A percentile compares a stretch with the other conserved stretches of the same genome.
These are phyloP conservation scores for Asterionellopsis glacialis DNA, from an alignment of 108 stramenopile species.

Conservation along the genomic window DNA sequence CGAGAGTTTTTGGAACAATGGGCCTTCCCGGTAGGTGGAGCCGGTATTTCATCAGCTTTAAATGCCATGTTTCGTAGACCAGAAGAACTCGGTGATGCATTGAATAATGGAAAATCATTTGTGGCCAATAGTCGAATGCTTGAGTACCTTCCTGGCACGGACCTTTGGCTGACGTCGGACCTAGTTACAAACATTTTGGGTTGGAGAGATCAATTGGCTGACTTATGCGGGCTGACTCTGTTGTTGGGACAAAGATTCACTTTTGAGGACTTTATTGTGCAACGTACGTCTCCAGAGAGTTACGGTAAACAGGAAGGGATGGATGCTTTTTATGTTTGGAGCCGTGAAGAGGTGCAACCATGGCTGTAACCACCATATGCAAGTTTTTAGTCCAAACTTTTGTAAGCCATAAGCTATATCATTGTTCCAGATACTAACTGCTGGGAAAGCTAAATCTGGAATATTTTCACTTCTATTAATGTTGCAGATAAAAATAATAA, in stretches of 20 bases:
- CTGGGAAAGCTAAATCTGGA: no score
- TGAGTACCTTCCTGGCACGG: background rate
- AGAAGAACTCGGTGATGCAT: conserved; percentile 18
- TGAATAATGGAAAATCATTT: conserved; percentile 15
- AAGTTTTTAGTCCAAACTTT: no score
- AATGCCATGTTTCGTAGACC: conserved; percentile 27
- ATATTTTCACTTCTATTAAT: no score
- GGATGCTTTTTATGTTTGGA: conserved; percentile 13
- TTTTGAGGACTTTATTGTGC: conserved; percentile 10
- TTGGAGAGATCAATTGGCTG: background rate
- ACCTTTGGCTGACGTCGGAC: background rate
- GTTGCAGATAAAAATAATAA: no score
- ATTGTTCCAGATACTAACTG: no score
- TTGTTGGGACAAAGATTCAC: conserved; percentile 6
- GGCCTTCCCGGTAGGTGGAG: conserved; percentile 28
- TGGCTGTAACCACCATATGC: no score
- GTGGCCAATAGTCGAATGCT: conserved; percentile 12
- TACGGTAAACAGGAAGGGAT: background rate
- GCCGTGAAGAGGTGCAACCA: background rate
- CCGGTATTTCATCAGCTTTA: conserved; percentile 35
- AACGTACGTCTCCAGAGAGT: conserved; percentile 15
- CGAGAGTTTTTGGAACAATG: conserved; percentile 9
- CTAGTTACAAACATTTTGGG: no score
- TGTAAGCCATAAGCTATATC: no score
- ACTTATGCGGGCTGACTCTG: background rate